A percentile compares a stretch with the other conserved stretches of the same genome.
Conservation (phyloP, 2,329 filamentous ascomycete species). For the Arthroderma sp. region DNA sequence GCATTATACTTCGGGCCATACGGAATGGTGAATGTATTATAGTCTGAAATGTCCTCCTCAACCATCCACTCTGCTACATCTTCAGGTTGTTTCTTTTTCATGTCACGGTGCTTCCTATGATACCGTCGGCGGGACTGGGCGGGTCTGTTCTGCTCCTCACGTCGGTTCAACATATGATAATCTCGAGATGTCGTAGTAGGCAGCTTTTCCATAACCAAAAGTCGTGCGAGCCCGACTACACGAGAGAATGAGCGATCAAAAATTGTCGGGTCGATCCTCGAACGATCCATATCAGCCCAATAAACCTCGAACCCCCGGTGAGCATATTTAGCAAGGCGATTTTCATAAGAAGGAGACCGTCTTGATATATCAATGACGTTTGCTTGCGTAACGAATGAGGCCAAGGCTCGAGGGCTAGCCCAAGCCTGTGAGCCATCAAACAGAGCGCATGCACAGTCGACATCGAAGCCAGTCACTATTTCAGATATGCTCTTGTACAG, state of each 20-base stretch:
- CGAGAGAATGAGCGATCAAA: constrained; percentile 68
- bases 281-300: constrained; percentile 61
- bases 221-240: constrained; percentile 61
- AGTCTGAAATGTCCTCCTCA: constrained; percentile 64
- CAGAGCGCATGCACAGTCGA: constrained; percentile 69
- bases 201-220: constrained; percentile 67
- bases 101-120: constrained; percentile 47
- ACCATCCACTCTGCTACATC: constrained; percentile 75
- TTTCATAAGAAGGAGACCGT: constrained; percentile 76
- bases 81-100: constrained; percentile 65
- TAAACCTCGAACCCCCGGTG: constrained; percentile 77
- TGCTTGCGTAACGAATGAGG: constrained; percentile 67
- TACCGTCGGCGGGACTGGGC: constrained; percentile 34
- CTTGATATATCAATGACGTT: constrained; percentile 69
- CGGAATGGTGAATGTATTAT: constrained; percentile 52
- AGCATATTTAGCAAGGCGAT: constrained; percentile 72
- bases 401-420: constrained; percentile 60
- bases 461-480: constrained; percentile 77
- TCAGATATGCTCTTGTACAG: constrained; percentile 75
- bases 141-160: constrained; percentile 61
- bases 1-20: constrained; percentile 19
- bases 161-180: constrained; percentile 54
- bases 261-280: constrained; percentile 70
- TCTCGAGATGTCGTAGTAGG: constrained; percentile 58
- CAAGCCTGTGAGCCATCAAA: constrained; percentile 73